phyloP scores from a whole-genome alignment of 2,329 filamentous ascomycete species.

The Paracoccidioides lutzii region DNA sequence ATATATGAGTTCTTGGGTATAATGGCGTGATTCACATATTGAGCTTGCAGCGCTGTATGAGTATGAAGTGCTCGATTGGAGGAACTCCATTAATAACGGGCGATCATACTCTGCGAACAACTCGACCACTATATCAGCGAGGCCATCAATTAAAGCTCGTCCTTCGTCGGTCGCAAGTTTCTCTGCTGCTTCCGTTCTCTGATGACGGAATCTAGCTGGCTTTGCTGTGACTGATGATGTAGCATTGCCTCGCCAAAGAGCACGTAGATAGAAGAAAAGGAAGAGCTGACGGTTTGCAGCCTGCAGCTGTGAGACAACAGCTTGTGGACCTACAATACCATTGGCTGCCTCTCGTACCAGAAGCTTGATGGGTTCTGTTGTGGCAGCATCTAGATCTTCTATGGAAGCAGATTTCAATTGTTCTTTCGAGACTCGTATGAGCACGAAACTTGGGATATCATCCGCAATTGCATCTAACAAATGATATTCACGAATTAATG shows the following conservation, averaged over 20 bases:
- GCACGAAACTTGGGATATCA: constrained; percentile 78
- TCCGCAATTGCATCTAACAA: constrained; percentile 80
- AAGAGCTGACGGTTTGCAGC: constrained; percentile 57
- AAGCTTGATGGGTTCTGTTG: constrained; percentile 69
- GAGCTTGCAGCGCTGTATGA: constrained; percentile 60
- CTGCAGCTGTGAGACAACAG: constrained; percentile 67
- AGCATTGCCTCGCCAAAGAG: constrained; percentile 67
- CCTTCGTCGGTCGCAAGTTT: constrained; percentile 44
- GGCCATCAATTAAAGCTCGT: constrained; percentile 63
- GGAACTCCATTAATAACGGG: constrained; percentile 68
- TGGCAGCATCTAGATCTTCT: constrained; percentile 63
- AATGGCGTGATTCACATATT: constrained; percentile 69
- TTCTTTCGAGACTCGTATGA: constrained; percentile 66
- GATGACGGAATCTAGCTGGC: constrained; percentile 22
- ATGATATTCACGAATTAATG: constrained; percentile 73
- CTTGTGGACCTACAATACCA: constrained; percentile 64
- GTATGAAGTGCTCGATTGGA: constrained; percentile 75
- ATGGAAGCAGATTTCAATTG: constrained; percentile 53
- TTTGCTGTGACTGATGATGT: constrained; percentile 31
- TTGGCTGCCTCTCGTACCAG: constrained; percentile 85
- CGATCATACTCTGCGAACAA: constrained; percentile 79
- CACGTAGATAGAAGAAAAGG: constrained; percentile 81
- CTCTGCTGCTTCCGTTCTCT: constrained; percentile 29
- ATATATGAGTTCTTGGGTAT: constrained; percentile 86
- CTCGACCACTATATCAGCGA: constrained; percentile 74